Conservation (phyloP, 352 stramenopile genomes). For the Pythium diclinum region DNA sequence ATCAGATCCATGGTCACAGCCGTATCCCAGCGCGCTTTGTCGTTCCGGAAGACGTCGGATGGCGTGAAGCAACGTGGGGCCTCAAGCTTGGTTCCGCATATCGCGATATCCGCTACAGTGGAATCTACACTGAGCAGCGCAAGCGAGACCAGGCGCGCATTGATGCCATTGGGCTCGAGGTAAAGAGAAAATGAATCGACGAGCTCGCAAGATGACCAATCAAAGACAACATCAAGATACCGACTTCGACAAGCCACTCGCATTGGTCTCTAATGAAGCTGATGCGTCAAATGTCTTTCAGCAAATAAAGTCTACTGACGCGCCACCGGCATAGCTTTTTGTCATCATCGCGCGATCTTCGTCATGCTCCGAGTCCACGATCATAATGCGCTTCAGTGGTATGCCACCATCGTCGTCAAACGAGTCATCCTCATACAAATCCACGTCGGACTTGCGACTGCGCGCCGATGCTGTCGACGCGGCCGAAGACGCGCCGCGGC, state of each 20-base stretch:
- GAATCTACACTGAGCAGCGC: not conserved
- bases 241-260: too few species aligned
- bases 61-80: not conserved
- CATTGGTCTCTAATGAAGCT: too few species aligned
- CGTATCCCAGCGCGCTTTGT: not conserved
- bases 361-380: slow-evolving; percentile 8
- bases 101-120: too few species aligned
- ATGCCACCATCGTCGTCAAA: not conserved
- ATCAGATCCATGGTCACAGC: not conserved
- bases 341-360: not conserved
- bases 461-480: slow-evolving; percentile 1
- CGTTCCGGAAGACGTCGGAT: not conserved
- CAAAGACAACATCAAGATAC: too few species aligned
- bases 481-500: not conserved
- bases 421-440: slow-evolving; percentile 1
- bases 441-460: slow-evolving; percentile 13
- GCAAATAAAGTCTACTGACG: not conserved
- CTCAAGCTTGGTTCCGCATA: not conserved
- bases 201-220: too few species aligned
- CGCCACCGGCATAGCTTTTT: not conserved
- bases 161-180: not conserved
- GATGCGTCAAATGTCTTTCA: not conserved
- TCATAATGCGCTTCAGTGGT: slow-evolving; percentile 13
- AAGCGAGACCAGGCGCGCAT: not conserved
- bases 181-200: not conserved